phyloP scores from a whole-genome alignment of 2,329 filamentous ascomycete genomes.

The Aspergillus uvarum region DNA sequence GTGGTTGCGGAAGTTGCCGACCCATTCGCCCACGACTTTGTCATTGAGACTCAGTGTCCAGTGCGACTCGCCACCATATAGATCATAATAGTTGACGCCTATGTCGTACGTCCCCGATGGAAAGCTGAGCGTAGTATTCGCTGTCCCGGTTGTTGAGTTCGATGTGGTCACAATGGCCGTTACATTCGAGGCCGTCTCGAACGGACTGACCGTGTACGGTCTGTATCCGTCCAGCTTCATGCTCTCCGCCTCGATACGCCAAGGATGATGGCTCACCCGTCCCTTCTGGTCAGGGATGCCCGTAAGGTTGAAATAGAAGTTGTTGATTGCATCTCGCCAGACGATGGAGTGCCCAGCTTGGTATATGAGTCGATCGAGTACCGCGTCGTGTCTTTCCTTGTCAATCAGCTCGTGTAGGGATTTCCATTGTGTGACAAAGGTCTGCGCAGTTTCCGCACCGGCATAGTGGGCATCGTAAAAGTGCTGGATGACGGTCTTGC shows the following conservation, averaged over 20 bases:
- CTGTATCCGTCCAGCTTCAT: conserved; percentile 63
- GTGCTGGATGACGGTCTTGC: conserved; percentile 67
- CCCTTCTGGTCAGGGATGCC: conserved; percentile 57
- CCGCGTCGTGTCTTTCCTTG: conserved; percentile 58
- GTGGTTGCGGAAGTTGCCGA: conserved; percentile 59
- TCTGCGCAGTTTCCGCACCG: conserved; percentile 61
- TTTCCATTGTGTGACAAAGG: conserved; percentile 56
- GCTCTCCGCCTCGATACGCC: conserved; percentile 67
- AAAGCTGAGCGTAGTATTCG: conserved; percentile 48
- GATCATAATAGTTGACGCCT: conserved; percentile 66
- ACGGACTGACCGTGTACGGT: conserved; percentile 54
- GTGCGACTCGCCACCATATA: conserved; percentile 57
- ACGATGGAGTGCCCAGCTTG: conserved; percentile 69
- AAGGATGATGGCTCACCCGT: conserved; percentile 62
- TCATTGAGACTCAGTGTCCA: conserved; percentile 59
- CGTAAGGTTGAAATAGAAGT: conserved; percentile 64
- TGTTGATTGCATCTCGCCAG: conserved; percentile 67
- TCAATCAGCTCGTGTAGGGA: conserved; percentile 59
- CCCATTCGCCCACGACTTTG: conserved; percentile 56
- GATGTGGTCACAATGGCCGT: conserved; percentile 57
- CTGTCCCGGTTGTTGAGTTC: conserved; percentile 55
- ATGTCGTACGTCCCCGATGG: conserved; percentile 60
- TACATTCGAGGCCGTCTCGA: conserved; percentile 59
- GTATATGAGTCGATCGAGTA: conserved; percentile 60
- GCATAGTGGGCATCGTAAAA: conserved; percentile 65